Evolutionary conservation across 2,329 filamentous ascomycete genomes (phyloP), one percentile per base, ranked within the genome.

Genomic region (Penicillium hesseltinei): DNA sequence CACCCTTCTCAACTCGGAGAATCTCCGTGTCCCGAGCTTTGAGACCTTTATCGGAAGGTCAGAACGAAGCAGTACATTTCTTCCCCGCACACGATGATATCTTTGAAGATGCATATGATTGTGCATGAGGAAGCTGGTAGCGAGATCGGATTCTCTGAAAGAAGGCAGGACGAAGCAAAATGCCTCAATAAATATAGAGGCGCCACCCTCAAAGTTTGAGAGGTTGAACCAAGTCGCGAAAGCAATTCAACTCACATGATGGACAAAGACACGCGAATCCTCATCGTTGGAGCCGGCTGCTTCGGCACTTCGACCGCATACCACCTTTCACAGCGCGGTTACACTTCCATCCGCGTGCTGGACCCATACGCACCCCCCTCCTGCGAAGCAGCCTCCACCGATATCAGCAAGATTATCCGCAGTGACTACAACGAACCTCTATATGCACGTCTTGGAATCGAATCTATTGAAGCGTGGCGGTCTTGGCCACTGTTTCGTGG

Each of bases 391-490:
- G 65, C 65, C 15, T 47, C 59, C 2, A 62, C 53, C 35, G 66
- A 68, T 51, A 55, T 66, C 33, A 64, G 47, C 56, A 66, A 66
- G 27, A 51, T 68, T 38, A 65, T 68, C 23, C 58, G 65, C 19
- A 53, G 36, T 3, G 64, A 66, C 17, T 68, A 68, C 29, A 56
- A 59, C 21, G 62, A 66, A 39, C 61, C 58, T 5, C 45, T 71
- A 11, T 66, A 66, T 47, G 59, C 57, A 21, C 31, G 52, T n/a
- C 54, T 68, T 6, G 63, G 53, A 21, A 36, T 63, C 8, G 63
- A 66, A 36, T 53, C 62, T 13, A 62, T 63, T 19, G 38, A 54
- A 13, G 58, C 44, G 3, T 64, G 57, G 62, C 39, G 42, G 35
- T 47, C 49, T 5, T 56, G 48, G 36, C 27, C 56, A 2, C 11